A percentile compares a stretch with the other conserved stretches of the same genome.
These are phyloP conservation scores for Nakazawaea ernobii DNA, from an alignment of 805 yeast species.

Conservation along the genomic window DNA sequence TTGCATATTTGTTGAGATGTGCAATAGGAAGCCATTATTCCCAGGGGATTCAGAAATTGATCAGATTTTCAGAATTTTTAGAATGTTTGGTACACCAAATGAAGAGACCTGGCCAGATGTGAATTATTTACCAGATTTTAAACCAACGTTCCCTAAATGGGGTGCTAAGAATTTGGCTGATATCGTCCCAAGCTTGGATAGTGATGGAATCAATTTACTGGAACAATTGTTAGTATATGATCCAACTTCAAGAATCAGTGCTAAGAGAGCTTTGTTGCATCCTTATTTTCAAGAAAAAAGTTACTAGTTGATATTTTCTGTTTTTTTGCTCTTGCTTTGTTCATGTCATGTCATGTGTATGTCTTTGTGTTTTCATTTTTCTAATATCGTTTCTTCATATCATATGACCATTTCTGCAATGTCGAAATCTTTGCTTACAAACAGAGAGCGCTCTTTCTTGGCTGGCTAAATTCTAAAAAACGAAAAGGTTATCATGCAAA, in stretches of 20 bases:
- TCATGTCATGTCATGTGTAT: too few species aligned
- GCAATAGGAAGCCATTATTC: conserved; percentile 88
- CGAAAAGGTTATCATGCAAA: too few species aligned
- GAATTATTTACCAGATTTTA: conserved; percentile 83
- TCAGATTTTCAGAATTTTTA: conserved; percentile 89
- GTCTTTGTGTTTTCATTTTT: too few species aligned
- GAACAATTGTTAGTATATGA: conserved; percentile 80
- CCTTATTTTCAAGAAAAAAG: conserved; percentile 71
- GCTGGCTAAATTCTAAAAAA: too few species aligned
- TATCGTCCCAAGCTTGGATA: conserved; percentile 73
- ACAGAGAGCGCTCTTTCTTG: too few species aligned
- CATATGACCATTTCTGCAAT: too few species aligned
- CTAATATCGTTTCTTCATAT: too few species aligned
- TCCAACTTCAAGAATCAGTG: conserved; percentile 90
- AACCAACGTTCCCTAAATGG: conserved; percentile 92
- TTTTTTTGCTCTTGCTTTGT: too few species aligned
- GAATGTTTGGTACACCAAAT: conserved; percentile 89
- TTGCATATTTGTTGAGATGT: conserved; percentile 97
- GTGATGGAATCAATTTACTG: conserved; percentile 78
- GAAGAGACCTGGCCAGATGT: conserved; percentile 96
- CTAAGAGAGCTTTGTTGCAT: conserved; percentile 86
- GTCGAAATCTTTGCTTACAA: too few species aligned
- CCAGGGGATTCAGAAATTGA: conserved; percentile 98
- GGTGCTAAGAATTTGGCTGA: conserved; percentile 61
- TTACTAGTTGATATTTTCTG: not conserved